Percentiles rank a stretch among this genome's conserved stretches.
These are phyloP conservation scores for Neopestalotiopsis rosae DNA, from an alignment of 2,329 filamentous ascomycete species.

Conservation along the genomic window DNA sequence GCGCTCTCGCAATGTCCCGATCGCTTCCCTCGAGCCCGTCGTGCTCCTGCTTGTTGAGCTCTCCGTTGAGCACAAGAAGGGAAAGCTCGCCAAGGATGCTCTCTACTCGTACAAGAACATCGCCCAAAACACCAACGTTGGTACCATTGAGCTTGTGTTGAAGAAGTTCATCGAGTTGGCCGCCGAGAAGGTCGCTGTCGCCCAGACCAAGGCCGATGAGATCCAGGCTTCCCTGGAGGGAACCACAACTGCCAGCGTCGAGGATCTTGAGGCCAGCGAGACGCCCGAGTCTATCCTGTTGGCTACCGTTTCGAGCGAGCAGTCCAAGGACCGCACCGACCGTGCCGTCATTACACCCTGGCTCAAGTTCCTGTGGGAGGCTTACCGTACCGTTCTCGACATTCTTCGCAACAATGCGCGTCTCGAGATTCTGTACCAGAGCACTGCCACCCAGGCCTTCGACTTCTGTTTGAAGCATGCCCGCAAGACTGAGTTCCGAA, in stretches of 20 bases:
- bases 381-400: constrained; percentile 96
- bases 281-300: constrained; percentile 98
- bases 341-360: constrained; percentile 97
- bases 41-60: constrained; percentile 98
- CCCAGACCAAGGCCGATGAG: constrained; percentile 94
- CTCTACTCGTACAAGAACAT: constrained; percentile 99
- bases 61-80: constrained; percentile 96
- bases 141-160: constrained; percentile 95
- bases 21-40: constrained; percentile 93
- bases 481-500: constrained; percentile 98
- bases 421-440: constrained; percentile 97
- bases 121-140: constrained; percentile 97
- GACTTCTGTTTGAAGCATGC: constrained; percentile 98
- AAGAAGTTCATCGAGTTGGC: constrained; percentile 98
- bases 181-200: constrained; percentile 93
- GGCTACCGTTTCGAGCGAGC: constrained; percentile 96
- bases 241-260: constrained; percentile 74
- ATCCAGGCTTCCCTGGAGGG: constrained; percentile 88
- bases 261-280: constrained; percentile 95
- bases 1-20: constrained; percentile 95
- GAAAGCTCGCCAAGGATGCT: constrained; percentile 97
- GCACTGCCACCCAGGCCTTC: constrained; percentile 96
- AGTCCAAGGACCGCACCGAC: constrained; percentile 96
- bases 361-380: constrained; percentile 99
- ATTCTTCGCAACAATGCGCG: constrained; percentile 99